Evolutionary conservation across 768 basidiomycete genomes (phyloP), one percentile per base, ranked within the genome.

Genomic region (Neoboletus magnificus): DNA sequence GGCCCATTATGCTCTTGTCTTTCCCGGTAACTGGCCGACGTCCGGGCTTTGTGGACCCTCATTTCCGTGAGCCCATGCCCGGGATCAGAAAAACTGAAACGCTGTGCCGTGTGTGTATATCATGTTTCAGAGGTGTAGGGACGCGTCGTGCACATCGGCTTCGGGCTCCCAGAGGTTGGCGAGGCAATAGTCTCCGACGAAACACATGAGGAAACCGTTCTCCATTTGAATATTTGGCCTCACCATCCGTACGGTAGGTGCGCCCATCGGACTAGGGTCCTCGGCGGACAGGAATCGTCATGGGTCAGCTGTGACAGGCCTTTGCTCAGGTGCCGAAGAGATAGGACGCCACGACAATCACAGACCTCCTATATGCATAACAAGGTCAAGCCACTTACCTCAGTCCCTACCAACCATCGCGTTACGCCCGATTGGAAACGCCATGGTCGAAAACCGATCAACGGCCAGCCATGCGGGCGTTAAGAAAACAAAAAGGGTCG

Each of bases 351-450:
- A 40, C 46, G 23, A 59, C 27, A 33, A 9, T 33, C 52, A 13
- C 37, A 23, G 23, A 29, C 11, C 12, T 40, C 22, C 32, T 49
- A 44, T 47, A 50, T 52, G 42, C 46, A 49, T 42, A 48, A 37
- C 52, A 65, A 54, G 64, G 61, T 53, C 9, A 33, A 41, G 37
- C 20, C 44, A 54, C 52, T 56, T 62, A 56, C 42, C 16, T 54
- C 44, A 40, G 30, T 50, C 49, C 49, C 48, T 53, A 16, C 13
- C 22, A 22, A 42, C 53, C 33, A 16, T 36, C 4, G 50, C 22
- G 5, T 27, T 16, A 43, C 27, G 23, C 22, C 23, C 48, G 27
- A 22, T 23, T 23, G 30, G 11, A 20, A 23, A 32, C n/a, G 23
- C 18, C 45, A 42, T 36, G n/a, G 20, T 44, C 30, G 22, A 48